These are phyloP conservation scores for Onygena corvina DNA, from an alignment of 2,329 filamentous ascomycete genomes.

Conservation along the genomic window DNA sequence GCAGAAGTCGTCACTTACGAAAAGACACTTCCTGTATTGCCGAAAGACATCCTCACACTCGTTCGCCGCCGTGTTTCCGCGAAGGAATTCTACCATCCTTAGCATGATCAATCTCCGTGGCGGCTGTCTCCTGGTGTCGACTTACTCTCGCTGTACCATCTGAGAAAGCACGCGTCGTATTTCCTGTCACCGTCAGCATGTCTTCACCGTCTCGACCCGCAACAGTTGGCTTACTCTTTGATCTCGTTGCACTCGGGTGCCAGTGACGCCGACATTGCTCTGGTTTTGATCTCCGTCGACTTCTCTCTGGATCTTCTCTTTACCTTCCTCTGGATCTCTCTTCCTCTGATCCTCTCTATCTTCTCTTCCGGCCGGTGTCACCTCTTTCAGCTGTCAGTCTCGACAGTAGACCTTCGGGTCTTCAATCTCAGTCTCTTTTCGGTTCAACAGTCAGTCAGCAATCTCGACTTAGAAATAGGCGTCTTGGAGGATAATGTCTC, in stretches of 20 bases:
- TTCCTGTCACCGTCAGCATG: constrained; percentile 44
- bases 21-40: constrained; percentile 75
- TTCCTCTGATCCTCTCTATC: background rate
- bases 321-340: background rate
- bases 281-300: background rate
- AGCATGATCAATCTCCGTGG: constrained; percentile 11
- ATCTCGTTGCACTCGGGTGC: constrained; percentile 90
- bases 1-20: constrained; percentile 42
- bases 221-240: constrained; percentile 60
- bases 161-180: constrained; percentile 95
- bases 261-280: constrained; percentile 78
- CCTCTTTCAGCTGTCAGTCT: no score
- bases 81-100: constrained; percentile 67
- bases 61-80: constrained; percentile 68
- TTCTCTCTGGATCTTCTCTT: background rate
- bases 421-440: no score
- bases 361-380: no score
- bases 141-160: constrained; percentile 98
- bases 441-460: no score
- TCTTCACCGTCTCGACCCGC: background rate
- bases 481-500: no score
- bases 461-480: no score
- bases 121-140: constrained; percentile 11
- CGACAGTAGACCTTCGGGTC: no score
- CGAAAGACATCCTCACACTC: constrained; percentile 81